Evolutionary conservation across 352 stramenopile genomes (phyloP).

Genomic region (Phytophthora pseudosyringae): DNA sequence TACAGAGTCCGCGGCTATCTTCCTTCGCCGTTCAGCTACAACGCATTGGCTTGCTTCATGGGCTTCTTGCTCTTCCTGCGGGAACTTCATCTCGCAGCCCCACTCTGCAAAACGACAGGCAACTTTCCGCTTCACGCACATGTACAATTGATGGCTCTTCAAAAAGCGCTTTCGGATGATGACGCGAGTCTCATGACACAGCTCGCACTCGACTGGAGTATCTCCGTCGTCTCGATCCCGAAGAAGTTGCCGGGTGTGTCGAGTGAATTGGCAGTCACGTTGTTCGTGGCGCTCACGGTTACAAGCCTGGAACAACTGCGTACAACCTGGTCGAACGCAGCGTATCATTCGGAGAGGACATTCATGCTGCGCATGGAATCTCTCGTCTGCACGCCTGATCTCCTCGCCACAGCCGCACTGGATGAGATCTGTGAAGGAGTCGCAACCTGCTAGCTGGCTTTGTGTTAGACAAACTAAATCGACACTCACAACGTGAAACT

Average conservation of each 20-base stretch:
- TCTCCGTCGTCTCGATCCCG: conserved; percentile 48
- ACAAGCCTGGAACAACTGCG: conserved; percentile 36
- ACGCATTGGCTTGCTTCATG: conserved; percentile 56
- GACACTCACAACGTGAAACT: background rate
- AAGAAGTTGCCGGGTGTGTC: conserved; percentile 50
- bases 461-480: conserved; percentile 3
- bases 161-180: conserved; percentile 45
- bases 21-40: conserved; percentile 47
- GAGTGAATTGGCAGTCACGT: conserved; percentile 37
- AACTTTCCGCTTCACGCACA: conserved; percentile 57
- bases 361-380: conserved; percentile 41
- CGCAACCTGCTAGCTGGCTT: conserved; percentile 16
- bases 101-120: conserved; percentile 55
- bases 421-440: conserved; percentile 33
- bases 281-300: conserved; percentile 48
- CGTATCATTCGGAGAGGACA: conserved; percentile 51
- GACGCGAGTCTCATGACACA: conserved; percentile 45
- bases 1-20: conserved; percentile 47
- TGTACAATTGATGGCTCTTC: conserved; percentile 47
- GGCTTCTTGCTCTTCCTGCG: conserved; percentile 35
- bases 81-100: conserved; percentile 55
- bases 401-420: conserved; percentile 68
- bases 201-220: conserved; percentile 41
- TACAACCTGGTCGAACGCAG: conserved; percentile 57
- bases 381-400: conserved; percentile 38